A percentile compares a stretch with the other conserved stretches of the same genome.
These are phyloP conservation scores for Dispira parvispora DNA, from an alignment of 192 early-diverging fungal genomes.

Conservation along the genomic window DNA sequence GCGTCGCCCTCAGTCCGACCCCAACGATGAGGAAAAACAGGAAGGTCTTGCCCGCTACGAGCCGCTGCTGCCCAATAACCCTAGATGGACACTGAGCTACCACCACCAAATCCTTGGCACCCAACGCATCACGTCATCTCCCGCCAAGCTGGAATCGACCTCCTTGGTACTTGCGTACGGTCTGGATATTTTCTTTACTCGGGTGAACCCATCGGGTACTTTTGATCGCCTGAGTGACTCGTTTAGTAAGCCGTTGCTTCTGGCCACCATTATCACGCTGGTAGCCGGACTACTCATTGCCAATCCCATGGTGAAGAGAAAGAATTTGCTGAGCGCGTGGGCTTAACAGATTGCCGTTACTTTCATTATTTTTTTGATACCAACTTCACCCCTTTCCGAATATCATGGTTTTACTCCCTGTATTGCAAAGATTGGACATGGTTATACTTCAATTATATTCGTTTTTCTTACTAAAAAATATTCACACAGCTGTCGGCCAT, in stretches of 20 bases:
- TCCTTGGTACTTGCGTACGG: constrained; percentile 78
- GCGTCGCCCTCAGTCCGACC: constrained; percentile 46
- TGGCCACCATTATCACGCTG: constrained; percentile 68
- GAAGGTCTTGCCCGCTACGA: constrained; percentile 69
- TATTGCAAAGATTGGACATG: too few relatives aligned
- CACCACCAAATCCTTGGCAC: constrained; percentile 43
- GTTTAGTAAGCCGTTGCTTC: constrained; percentile 74
- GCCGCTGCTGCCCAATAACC: constrained; percentile 52
- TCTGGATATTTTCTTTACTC: constrained; percentile 77
- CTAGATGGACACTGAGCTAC: constrained; percentile 64
- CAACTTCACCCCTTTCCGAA: too few relatives aligned
- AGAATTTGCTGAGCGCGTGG: constrained; percentile 33
- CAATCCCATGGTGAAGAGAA: constrained; percentile 51
- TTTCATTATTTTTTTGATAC: background rate
- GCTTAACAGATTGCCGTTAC: constrained; percentile 15
- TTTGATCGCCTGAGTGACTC: constrained; percentile 90
- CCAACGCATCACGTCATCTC: constrained; percentile 44
- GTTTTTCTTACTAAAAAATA: too few relatives aligned
- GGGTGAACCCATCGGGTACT: constrained; percentile 63
- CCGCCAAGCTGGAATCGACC: constrained; percentile 84
- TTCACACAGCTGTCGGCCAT: too few relatives aligned
- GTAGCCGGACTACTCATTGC: constrained; percentile 54
- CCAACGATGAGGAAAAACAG: constrained; percentile 70
- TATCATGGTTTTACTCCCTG: too few relatives aligned
- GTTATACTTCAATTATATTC: too few relatives aligned